Conservation (phyloP, 352 stramenopile genomes). For the Thraustochytrium striatum region DNA sequence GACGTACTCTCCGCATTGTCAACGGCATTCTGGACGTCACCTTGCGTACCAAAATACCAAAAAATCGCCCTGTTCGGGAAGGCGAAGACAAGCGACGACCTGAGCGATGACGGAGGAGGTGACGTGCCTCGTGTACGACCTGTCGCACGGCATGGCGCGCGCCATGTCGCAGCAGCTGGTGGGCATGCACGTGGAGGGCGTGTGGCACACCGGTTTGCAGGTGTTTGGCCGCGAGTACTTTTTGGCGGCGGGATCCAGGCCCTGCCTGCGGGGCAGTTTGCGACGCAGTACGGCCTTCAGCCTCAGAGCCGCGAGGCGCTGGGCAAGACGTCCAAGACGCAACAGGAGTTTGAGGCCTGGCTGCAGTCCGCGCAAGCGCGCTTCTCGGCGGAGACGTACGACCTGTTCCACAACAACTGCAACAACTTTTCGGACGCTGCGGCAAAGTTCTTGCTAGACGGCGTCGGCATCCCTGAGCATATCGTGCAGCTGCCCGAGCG, state of each 20-base stretch:
- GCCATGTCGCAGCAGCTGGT: slow-evolving; percentile 77
- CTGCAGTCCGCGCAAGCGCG: slow-evolving; percentile 66
- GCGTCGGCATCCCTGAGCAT: slow-evolving; percentile 71
- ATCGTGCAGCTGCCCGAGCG: slow-evolving; percentile 49
- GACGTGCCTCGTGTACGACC: slow-evolving; percentile 77
- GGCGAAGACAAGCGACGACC: background rate
- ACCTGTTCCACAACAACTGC: slow-evolving; percentile 90
- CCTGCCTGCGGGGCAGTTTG: slow-evolving; percentile 55
- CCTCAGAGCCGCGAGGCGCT: slow-evolving; percentile 73
- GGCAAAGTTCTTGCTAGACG: slow-evolving; percentile 73
- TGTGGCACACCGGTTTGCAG: slow-evolving; percentile 67
- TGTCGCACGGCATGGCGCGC: slow-evolving; percentile 83
- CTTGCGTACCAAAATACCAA: background rate
- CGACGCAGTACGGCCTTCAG: slow-evolving; percentile 61
- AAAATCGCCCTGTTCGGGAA: background rate
- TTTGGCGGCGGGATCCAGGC: slow-evolving; percentile 83
- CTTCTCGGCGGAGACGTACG: slow-evolving; percentile 82
- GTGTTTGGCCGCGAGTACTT: slow-evolving; percentile 84
- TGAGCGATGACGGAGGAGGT: slow-evolving; percentile 19
- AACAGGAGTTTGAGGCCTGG: slow-evolving; percentile 75
- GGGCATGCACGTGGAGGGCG: slow-evolving; percentile 85
- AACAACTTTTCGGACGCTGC: slow-evolving; percentile 93
- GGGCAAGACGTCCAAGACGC: slow-evolving; percentile 67
- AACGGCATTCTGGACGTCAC: background rate
- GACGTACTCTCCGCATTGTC: background rate